Percentiles rank a stretch among this genome's conserved stretches.
These are phyloP conservation scores for Huntiella bhutanensis DNA, from an alignment of 2,329 filamentous ascomycete species.

Conservation along the genomic window DNA sequence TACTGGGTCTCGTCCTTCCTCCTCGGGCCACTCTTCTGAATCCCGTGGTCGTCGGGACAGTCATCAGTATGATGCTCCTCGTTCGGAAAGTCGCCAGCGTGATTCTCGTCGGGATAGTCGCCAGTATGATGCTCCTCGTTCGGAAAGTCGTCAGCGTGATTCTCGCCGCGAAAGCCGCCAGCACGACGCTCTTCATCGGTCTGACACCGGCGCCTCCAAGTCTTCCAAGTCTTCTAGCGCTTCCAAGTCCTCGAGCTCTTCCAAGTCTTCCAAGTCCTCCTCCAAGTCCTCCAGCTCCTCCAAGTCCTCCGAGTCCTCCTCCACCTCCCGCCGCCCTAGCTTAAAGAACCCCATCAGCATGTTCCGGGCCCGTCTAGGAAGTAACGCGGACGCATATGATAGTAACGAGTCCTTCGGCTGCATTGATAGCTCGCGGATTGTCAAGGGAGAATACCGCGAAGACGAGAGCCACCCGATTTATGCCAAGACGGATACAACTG, in stretches of 20 bases:
- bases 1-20: not conserved
- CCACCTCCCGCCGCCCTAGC: not conserved
- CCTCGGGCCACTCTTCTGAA: not conserved
- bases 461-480: too few relatives aligned
- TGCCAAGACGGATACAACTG: too few relatives aligned
- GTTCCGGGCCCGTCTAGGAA: not conserved
- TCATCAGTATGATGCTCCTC: not conserved
- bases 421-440: conserved; percentile 9
- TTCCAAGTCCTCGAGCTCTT: not conserved
- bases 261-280: not conserved
- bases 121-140: not conserved
- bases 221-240: not conserved
- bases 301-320: not conserved
- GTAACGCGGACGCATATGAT: not conserved
- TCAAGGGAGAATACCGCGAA: too few relatives aligned
- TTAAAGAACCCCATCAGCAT: not conserved
- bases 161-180: too few relatives aligned
- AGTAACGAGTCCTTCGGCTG: conserved; percentile 8
- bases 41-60: not conserved
- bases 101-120: not conserved
- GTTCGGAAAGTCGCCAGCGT: not conserved
- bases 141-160: not conserved
- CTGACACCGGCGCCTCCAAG: not conserved
- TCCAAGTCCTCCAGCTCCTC: not conserved
- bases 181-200: not conserved